Evolutionary conservation across 192 early-diverging fungal genomes (phyloP).

Genomic region (Nowakowskiella sp.): DNA sequence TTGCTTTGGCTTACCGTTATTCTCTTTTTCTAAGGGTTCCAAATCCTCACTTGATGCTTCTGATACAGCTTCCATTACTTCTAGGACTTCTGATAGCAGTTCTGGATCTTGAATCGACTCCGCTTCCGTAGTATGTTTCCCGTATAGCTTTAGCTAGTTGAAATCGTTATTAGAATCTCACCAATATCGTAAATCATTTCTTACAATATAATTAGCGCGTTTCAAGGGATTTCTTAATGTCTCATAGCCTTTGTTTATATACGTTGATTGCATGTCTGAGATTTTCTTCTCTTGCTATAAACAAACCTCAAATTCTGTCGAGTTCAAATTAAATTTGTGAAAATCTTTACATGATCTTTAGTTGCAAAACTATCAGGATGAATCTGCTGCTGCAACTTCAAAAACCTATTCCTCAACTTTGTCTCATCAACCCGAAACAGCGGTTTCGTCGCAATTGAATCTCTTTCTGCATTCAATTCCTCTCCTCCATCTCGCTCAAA

Average conservation of each 20-base stretch:
- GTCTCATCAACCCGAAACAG: conserved; percentile 62
- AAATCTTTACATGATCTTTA: conserved; percentile 30
- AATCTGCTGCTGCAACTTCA: conserved; percentile 67
- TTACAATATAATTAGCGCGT: conserved; percentile 69
- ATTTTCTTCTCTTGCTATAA: conserved; percentile 52
- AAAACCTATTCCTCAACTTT: conserved; percentile 54
- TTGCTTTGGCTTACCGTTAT: conserved; percentile 43
- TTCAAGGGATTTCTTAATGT: conserved; percentile 68
- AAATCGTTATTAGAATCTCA: not conserved
- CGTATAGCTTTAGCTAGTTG: conserved; percentile 46
- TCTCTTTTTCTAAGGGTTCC: conserved; percentile 46
- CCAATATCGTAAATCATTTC: not conserved
- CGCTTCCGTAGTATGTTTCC: conserved; percentile 48
- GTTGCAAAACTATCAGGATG: conserved; percentile 80
- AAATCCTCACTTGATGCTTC: conserved; percentile 60
- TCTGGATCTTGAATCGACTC: conserved; percentile 56
- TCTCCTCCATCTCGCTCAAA: not conserved
- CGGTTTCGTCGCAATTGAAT: conserved; percentile 10
- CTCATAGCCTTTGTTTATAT: conserved; percentile 82
- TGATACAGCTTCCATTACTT: conserved; percentile 66
- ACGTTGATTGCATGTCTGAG: conserved; percentile 66
- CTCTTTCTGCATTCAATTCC: not conserved
- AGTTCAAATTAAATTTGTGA: not conserved
- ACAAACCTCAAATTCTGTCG: not conserved
- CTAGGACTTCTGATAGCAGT: conserved; percentile 80